These are phyloP conservation scores for Dalbergia oliveri DNA, from an alignment of 306 rosid species.

Conservation along the genomic window DNA sequence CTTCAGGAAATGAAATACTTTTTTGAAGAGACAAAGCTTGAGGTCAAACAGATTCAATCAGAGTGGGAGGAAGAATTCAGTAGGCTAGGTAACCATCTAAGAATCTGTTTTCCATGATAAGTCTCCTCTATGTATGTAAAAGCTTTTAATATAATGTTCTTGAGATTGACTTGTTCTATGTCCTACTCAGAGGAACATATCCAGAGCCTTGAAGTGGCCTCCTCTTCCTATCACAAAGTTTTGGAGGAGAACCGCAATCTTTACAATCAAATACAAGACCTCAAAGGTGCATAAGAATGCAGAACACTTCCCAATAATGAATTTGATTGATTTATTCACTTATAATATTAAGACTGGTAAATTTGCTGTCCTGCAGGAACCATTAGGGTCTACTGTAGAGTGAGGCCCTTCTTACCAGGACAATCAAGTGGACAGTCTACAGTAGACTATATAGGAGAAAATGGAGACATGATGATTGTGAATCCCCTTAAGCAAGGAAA, in stretches of 20 bases:
- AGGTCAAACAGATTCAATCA: conserved; percentile 74
- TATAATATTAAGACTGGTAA: not conserved
- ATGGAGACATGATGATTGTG: conserved; percentile 92
- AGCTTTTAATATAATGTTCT: not conserved
- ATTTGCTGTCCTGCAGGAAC: conserved; percentile 65
- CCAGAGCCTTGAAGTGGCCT: conserved; percentile 79
- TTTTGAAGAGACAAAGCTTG: conserved; percentile 71
- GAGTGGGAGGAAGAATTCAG: conserved; percentile 76
- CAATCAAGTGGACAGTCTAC: conserved; percentile 78
- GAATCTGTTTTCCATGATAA: conserved; percentile 28
- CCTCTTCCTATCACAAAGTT: conserved; percentile 89
- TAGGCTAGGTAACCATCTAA: conserved; percentile 75
- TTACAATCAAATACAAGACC: conserved; percentile 98
- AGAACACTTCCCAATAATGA: conserved; percentile 13
- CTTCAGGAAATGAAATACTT: conserved; percentile 75
- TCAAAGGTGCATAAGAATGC: conserved; percentile 71
- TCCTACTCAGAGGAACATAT: conserved; percentile 72
- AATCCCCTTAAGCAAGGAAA: conserved; percentile 92
- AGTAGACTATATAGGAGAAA: conserved; percentile 94
- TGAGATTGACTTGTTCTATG: conserved; percentile 42
- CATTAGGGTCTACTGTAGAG: conserved; percentile 94
- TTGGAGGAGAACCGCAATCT: conserved; percentile 90
- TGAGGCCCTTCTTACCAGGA: conserved; percentile 86
- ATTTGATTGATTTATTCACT: conserved; percentile 11
- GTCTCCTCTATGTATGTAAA: conserved; percentile 23